Conservation (phyloP, 768 basidiomycete species). For the Hypholoma fasciculare region DNA sequence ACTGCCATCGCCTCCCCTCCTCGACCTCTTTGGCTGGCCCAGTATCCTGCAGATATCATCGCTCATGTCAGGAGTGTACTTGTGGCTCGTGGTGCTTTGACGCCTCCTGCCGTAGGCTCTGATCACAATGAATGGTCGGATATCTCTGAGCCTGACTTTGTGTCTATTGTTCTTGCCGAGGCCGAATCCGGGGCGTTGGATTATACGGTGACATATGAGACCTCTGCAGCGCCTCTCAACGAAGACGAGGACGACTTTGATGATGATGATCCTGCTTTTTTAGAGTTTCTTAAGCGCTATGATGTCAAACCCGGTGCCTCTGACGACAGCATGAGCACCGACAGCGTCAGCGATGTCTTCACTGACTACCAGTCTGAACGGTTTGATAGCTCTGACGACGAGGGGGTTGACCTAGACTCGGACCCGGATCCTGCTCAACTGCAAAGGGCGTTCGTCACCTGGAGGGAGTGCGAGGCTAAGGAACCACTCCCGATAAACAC, state of each 20-base stretch:
- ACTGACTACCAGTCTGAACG: not conserved
- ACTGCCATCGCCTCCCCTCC: not conserved
- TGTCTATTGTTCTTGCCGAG: not conserved
- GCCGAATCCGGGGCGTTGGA: not conserved
- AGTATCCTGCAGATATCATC: not conserved
- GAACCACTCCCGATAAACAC: not conserved
- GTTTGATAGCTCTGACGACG: not conserved
- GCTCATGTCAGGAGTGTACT: not conserved
- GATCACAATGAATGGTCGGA: not conserved
- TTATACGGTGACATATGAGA: too few species aligned
- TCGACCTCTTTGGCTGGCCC: not conserved
- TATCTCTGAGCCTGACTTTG: not conserved
- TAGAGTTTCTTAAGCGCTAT: not conserved
- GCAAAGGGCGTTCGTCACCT: not conserved
- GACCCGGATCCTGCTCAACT: not conserved
- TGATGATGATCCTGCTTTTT: too few species aligned
- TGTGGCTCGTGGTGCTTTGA: not conserved
- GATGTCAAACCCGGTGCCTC: not conserved
- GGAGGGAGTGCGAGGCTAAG: not conserved
- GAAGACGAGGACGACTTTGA: too few species aligned
- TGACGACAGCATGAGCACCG: not conserved
- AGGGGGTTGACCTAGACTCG: not conserved
- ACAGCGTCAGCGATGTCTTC: not conserved
- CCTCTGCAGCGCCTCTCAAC: too few species aligned
- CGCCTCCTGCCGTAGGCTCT: not conserved